phyloP scores from a whole-genome alignment of 2,329 filamentous ascomycete species.

The Epichloe bromicola region DNA sequence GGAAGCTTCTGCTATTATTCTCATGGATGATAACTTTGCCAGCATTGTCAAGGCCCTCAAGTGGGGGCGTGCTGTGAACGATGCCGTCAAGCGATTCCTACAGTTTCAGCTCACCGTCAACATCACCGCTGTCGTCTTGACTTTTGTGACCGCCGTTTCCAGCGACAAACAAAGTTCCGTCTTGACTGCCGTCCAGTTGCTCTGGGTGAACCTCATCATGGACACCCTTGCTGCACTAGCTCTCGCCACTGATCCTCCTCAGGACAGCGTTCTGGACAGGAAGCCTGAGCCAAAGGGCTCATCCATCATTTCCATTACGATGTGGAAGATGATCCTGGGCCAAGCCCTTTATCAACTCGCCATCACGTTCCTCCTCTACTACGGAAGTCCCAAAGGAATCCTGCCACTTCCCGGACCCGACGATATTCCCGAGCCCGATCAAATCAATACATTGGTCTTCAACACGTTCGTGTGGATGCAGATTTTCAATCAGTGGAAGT shows the following conservation, averaged over 20 bases:
- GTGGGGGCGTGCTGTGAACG: conserved; percentile 68
- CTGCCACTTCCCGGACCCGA: conserved; percentile 34
- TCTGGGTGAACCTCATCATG: conserved; percentile 98
- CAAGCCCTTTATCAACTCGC: conserved; percentile 83
- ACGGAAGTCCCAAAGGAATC: conserved; percentile 39
- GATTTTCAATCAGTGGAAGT: conserved; percentile 96
- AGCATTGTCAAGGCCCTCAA: conserved; percentile 77
- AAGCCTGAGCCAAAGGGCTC: conserved; percentile 49
- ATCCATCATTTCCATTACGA: conserved; percentile 66
- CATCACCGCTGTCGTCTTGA: conserved; percentile 76
- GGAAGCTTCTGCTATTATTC: conserved; percentile 71
- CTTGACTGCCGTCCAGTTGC: conserved; percentile 75
- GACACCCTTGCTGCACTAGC: conserved; percentile 86
- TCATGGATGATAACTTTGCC: conserved; percentile 80
- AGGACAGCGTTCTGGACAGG: conserved; percentile 64
- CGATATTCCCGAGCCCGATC: conserved; percentile 21
- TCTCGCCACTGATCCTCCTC: conserved; percentile 80
- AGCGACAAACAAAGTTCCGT: conserved; percentile 58
- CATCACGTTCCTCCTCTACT: conserved; percentile 70
- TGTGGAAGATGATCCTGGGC: conserved; percentile 99
- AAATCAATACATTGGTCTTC: conserved; percentile 76
- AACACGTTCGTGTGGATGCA: conserved; percentile 99
- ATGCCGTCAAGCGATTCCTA: conserved; percentile 64
- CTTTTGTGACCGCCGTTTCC: conserved; percentile 76
- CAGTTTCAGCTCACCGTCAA: conserved; percentile 79